Evolutionary conservation across 2,329 filamentous ascomycete genomes (phyloP), one percentile per base, ranked within the genome.

Genomic region (Pseudopyricularia cyperi): DNA sequence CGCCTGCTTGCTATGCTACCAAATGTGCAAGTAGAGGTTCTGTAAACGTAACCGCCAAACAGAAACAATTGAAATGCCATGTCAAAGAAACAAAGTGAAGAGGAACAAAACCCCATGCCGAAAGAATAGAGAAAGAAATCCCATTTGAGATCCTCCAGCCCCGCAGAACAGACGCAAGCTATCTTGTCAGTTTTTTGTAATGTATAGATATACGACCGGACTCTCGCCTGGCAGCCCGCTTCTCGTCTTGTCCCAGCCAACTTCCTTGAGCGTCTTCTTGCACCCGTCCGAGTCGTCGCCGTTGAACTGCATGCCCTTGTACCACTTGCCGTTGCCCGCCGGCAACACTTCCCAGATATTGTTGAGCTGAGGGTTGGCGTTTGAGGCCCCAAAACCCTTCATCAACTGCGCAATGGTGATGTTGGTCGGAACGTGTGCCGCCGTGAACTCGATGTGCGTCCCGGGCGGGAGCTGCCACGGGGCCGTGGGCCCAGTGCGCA

Each of bases 191-290:
- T 69, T 72, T 62, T 77, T 80, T 17, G 72, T 76, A 52, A 81
- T 68, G 70, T 78, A 83, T 15, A 83, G 56, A 62, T 77, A 82
- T n/a, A 82, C 74, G 3, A 80, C 71, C 0, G 74, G 74, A 63
- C 74, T 76, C 57, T 71, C 68, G 0, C 71, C 70, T 0, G 64
- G 60, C 15, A 69, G 62, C 0, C 77, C 78, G 1, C 68, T 74
- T 8, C 78, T 62, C 2, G 66, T 68, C 17, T 62, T 61, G 35
- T 80, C 74, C 80, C 82, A 85, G 0, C 82, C 82, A 9, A 82
- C 58, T 1, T 80, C 72, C 54, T 65, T 69, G 54, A 85, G 65
- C 1, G 70, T 71, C 68, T 72, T 71, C 55, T 66, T 68, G 56
- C 78, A 64, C 32, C 68, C 63, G 9, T 69, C 70, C 35, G 70